Percentiles rank a stretch among this genome's conserved stretches.
phyloP scores from a whole-genome alignment of 768 basidiomycete species.

The Hygrophoropsis aurantiaca region DNA sequence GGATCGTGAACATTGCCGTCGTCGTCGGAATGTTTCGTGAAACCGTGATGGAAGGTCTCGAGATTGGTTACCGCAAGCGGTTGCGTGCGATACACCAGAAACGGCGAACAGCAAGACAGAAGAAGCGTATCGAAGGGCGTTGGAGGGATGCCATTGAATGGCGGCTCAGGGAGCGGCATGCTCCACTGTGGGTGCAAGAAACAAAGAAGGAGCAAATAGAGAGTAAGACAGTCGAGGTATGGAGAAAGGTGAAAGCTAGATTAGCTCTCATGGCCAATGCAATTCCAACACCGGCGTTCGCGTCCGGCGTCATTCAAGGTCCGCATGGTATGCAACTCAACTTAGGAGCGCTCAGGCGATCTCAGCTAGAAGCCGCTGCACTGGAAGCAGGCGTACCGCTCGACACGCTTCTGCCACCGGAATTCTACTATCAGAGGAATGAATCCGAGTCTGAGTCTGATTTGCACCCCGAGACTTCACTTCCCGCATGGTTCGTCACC shows the following conservation, averaged over 20 bases:
- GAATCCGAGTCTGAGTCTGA: conserved; percentile 13
- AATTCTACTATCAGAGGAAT: conserved; percentile 19
- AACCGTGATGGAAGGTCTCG: conserved; percentile 69
- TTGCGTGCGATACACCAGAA: conserved; percentile 44
- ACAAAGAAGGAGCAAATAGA: conserved; percentile 8
- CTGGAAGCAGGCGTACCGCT: conserved; percentile 68
- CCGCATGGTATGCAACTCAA: conserved; percentile 60
- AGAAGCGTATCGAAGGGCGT: conserved; percentile 46
- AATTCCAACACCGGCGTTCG: conserved; percentile 5
- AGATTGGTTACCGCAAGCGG: conserved; percentile 62
- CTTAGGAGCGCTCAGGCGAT: conserved; percentile 53
- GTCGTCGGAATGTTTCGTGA: conserved; percentile 67
- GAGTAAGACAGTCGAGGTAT: conserved; percentile 2
- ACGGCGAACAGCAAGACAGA: conserved; percentile 41
- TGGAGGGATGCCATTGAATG: conserved; percentile 67
- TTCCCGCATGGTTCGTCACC: conserved; percentile 16
- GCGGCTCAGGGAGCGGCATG: conserved; percentile 51
- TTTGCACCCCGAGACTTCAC: neutral
- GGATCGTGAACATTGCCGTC: conserved; percentile 64
- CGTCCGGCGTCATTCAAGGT: conserved; percentile 5
- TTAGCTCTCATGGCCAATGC: conserved; percentile 12
- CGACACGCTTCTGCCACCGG: conserved; percentile 45
- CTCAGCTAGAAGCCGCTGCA: conserved; percentile 60
- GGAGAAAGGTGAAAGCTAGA: conserved; percentile 6
- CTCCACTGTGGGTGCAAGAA: conserved; percentile 56